These are phyloP conservation scores for Cyclocybe cylindracea DNA, from an alignment of 768 basidiomycete species.

Conservation along the genomic window DNA sequence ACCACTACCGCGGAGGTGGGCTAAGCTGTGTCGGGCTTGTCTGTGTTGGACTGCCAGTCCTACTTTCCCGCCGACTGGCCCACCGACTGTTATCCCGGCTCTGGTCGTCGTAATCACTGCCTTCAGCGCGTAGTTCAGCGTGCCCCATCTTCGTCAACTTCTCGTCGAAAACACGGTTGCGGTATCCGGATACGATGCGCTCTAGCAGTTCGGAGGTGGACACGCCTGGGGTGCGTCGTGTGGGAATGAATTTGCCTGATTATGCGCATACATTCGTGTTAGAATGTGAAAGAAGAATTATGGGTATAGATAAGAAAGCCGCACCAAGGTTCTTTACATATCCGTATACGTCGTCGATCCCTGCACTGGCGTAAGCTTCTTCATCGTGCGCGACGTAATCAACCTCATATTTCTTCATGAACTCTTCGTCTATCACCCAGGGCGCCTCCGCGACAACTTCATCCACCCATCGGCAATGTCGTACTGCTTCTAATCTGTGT, in stretches of 20 bases:
- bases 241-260: constrained; percentile 92
- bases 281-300: neutral
- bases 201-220: constrained; percentile 93
- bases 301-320: constrained; percentile 16
- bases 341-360: constrained; percentile 83
- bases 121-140: constrained; percentile 68
- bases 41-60: neutral
- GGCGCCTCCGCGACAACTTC: constrained; percentile 90
- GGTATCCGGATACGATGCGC: constrained; percentile 87
- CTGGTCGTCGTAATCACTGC: constrained; percentile 49
- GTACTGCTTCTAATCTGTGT: constrained; percentile 77
- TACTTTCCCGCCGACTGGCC: constrained; percentile 29
- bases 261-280: neutral
- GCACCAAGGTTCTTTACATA: constrained; percentile 80
- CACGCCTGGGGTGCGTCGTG: constrained; percentile 90
- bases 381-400: constrained; percentile 99
- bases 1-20: too few relatives aligned
- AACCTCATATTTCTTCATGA: constrained; percentile 82
- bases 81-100: constrained; percentile 31
- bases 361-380: constrained; percentile 78
- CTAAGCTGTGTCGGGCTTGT: too few relatives aligned
- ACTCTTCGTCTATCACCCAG: constrained; percentile 84
- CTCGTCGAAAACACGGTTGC: constrained; percentile 81
- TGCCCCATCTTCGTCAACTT: constrained; percentile 91
- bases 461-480: constrained; percentile 98